phyloP scores from a whole-genome alignment of 2,329 filamentous ascomycete species.

The Calonectria crousiana region DNA sequence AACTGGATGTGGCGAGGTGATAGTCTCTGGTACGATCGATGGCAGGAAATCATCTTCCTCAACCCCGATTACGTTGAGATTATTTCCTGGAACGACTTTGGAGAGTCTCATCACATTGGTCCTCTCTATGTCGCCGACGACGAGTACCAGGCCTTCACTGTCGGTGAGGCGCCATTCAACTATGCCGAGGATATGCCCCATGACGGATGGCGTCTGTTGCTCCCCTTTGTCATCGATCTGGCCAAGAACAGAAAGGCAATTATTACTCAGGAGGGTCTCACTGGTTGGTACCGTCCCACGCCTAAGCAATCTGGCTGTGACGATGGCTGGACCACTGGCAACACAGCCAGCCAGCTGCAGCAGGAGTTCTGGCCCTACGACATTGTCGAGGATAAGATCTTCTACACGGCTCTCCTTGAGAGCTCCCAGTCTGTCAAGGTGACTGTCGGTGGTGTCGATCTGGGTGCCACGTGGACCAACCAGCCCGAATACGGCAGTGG shows the following conservation, averaged over 20 bases:
- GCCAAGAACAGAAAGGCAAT: slow-evolving; percentile 9
- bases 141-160: not conserved
- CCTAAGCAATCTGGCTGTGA: slow-evolving; percentile 11
- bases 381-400: slow-evolving; percentile 9
- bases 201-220: slow-evolving; percentile 1
- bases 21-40: slow-evolving; percentile 6
- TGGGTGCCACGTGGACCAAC: not conserved
- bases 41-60: slow-evolving; percentile 12
- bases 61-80: slow-evolving; percentile 12
- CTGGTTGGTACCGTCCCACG: slow-evolving; percentile 3
- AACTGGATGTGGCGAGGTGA: slow-evolving; percentile 7
- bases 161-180: slow-evolving; percentile 4
- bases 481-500: slow-evolving; percentile 10
- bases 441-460: not conserved
- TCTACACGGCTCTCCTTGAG: not conserved
- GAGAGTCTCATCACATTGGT: slow-evolving; percentile 11
- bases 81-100: slow-evolving; percentile 12
- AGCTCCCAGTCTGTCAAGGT: not conserved
- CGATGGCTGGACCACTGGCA: not conserved
- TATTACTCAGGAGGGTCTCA: not conserved
- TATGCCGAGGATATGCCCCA: slow-evolving; percentile 8
- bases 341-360: slow-evolving; percentile 6
- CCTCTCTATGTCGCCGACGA: slow-evolving; percentile 1
- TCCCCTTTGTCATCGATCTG: not conserved
- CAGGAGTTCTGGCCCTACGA: not conserved